A percentile compares a stretch with the other conserved stretches of the same genome.
Conservation (phyloP, 768 basidiomycete genomes). For the Royoungia palumana region DNA sequence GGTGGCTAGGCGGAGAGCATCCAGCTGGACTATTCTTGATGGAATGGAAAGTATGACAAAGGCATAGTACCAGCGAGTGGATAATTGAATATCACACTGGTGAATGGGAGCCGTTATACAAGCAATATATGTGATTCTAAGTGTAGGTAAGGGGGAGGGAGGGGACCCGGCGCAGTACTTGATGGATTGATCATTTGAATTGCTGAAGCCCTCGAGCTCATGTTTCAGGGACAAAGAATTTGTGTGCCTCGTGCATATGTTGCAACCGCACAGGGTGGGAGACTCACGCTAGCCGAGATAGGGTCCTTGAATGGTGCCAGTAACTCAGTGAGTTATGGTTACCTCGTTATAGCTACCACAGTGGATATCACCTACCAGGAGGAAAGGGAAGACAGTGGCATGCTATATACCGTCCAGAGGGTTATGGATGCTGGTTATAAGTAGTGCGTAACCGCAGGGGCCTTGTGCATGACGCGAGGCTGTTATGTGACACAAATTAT, state of each 20-base stretch:
- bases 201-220: not conserved
- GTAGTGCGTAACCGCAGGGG: not conserved
- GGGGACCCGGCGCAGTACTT: too few species aligned
- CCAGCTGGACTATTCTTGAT: constrained; percentile 16
- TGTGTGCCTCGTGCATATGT: not conserved
- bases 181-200: not conserved
- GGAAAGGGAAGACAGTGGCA: not conserved
- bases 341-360: not conserved
- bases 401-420: too few species aligned
- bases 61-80: not conserved
- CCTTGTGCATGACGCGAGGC: constrained; percentile 2
- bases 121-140: not conserved
- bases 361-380: not conserved
- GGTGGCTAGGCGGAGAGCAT: constrained; percentile 16
- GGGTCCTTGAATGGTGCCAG: not conserved
- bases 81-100: not conserved
- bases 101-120: not conserved
- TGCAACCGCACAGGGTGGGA: too few species aligned
- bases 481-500: not conserved
- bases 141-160: not conserved
- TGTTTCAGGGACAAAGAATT: constrained; percentile 10
- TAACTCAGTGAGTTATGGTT: not conserved
- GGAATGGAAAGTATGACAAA: constrained; percentile 6
- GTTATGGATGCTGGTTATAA: too few species aligned
- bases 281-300: constrained; percentile 4